Evolutionary conservation across 768 basidiomycete species (phyloP), one percentile per base, ranked within the genome.

Genomic region (Panaeolus papilionaceus): DNA sequence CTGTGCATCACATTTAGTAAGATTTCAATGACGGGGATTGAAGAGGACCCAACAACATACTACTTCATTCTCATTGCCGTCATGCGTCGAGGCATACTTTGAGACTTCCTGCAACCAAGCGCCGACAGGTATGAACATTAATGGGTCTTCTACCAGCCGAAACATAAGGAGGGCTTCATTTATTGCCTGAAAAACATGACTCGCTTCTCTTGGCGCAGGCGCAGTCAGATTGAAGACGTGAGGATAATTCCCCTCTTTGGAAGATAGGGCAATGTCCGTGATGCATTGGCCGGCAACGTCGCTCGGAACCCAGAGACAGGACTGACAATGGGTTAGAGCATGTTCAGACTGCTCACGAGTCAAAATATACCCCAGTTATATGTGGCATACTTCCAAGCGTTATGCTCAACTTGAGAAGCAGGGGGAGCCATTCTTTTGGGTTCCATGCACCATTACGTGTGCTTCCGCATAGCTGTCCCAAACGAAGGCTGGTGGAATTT

Each of bases 381-480:
- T 4, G n/a, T 1, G 54, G 54, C 12, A 37, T 33, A 4, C 4
- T 4, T 16, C 33, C 33, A 14, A 58, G 28, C 6, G 54, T 16
- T 10, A 37, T 28, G 33, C 54, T 37, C 5, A 33, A 33, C 28
- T 58, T 58, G 9, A 58, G 3, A 11, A 58, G 10, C 3, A 37
- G 6, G 0, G 54, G 54, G 9, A 58, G 4, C 54, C 54, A 58
- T n/a, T 58, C 54, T 18, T 33, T 14, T 28, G 28, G 8, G 14
- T 28, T 28, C 54, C 54, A 58, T 6, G 28, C 54, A 9, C 54
- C 54, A 33, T 58, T 58, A 3, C 37, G 11, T 16, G 14, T 28
- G n/a, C 54, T 58, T 4, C 54, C 54, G 33, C 54, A 58, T 12
- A 58, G 28, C n/a, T 58, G 54, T 4, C 54, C 54, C 4, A 58